phyloP scores from a whole-genome alignment of 148 eudicot genomes.

The Tetragonia tetragonoides region DNA sequence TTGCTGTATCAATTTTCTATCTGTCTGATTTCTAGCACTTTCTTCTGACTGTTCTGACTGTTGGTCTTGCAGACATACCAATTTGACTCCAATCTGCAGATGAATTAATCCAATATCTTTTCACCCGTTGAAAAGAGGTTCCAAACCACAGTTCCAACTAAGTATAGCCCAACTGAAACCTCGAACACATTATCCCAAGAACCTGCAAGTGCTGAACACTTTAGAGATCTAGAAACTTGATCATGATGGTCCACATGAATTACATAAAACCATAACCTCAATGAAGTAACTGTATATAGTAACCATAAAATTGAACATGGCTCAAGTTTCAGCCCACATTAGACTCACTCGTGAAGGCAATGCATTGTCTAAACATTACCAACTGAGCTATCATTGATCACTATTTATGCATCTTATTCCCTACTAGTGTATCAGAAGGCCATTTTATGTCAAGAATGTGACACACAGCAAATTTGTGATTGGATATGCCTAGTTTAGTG shows the following conservation, averaged over 20 bases:
- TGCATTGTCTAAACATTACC: background rate
- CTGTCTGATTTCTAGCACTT: background rate
- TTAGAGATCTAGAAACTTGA: conserved; percentile 7
- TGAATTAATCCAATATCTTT: conserved; percentile 62
- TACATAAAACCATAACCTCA: background rate
- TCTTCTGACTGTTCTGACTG: background rate
- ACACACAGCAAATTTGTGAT: background rate
- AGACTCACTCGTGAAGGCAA: background rate
- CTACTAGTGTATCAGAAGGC: background rate
- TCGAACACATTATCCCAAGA: conserved; percentile 91
- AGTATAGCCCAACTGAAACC: conserved; percentile 83
- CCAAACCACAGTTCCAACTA: conserved; percentile 88
- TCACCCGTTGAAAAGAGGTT: conserved; percentile 90
- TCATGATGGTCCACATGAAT: background rate
- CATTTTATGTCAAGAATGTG: background rate
- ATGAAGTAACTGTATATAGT: background rate
- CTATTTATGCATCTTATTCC: background rate
- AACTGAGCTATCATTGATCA: background rate
- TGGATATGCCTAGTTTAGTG: background rate
- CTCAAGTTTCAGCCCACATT: background rate
- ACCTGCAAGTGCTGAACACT: conserved; percentile 43
- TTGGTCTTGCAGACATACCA: conserved; percentile 1
- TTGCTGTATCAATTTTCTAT: background rate
- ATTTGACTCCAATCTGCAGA: background rate
- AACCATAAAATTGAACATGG: background rate